These are phyloP conservation scores for Benincasa hispida DNA, from an alignment of 306 rosid genomes.

Conservation along the genomic window DNA sequence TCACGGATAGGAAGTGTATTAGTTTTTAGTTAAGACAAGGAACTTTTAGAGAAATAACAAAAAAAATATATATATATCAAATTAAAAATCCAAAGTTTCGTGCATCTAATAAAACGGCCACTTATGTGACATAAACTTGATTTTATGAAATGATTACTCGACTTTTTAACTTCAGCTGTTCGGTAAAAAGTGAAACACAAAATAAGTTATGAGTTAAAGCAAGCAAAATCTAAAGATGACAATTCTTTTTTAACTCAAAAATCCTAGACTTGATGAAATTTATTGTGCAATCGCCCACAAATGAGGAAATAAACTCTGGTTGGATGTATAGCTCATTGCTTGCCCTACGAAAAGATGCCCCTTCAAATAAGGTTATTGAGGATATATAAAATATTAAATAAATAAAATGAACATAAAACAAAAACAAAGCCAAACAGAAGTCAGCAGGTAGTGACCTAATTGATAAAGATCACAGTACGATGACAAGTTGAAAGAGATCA, in stretches of 20 bases:
- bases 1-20: background rate
- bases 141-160: background rate
- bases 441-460: background rate
- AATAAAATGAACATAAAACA: background rate
- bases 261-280: background rate
- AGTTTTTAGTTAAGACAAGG: background rate
- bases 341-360: background rate
- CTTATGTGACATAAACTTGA: background rate
- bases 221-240: background rate
- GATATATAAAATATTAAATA: background rate
- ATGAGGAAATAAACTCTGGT: background rate
- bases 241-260: background rate
- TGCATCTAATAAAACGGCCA: background rate
- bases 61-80: background rate
- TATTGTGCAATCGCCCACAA: background rate
- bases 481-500: background rate
- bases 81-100: background rate
- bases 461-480: background rate
- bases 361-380: background rate
- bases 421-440: background rate
- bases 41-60: background rate
- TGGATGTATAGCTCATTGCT: background rate
- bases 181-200: background rate
- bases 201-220: background rate
- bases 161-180: background rate